phyloP scores from a whole-genome alignment of 2,329 filamentous ascomycete species.

The Nemania bipapillata region DNA sequence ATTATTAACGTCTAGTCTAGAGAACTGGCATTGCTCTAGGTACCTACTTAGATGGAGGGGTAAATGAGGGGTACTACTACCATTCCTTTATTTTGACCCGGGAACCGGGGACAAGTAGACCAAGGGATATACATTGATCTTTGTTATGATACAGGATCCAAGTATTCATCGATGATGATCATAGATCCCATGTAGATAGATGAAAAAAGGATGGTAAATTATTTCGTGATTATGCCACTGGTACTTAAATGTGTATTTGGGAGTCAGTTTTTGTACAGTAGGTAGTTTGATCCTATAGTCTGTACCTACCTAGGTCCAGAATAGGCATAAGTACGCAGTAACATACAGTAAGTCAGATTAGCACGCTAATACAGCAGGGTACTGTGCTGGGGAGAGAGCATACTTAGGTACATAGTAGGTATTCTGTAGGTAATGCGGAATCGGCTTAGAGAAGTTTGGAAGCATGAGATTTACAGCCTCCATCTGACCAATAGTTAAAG shows the following conservation, averaged over 20 bases:
- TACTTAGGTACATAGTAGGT: no score
- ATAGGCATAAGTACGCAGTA: neutral
- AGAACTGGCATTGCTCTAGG: no score
- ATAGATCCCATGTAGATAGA: no score
- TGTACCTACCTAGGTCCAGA: no score
- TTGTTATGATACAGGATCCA: neutral
- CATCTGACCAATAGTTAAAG: conserved; percentile 30
- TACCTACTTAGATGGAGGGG: conserved; percentile 27
- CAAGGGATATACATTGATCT: neutral
- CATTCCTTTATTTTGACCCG: conserved; percentile 20
- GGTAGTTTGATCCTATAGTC: no score
- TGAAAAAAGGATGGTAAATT: conserved; percentile 2
- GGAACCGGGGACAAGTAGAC: conserved; percentile 23
- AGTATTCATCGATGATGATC: neutral
- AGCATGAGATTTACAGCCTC: conserved; percentile 11
- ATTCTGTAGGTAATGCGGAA: conserved; percentile 30
- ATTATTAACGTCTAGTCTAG: no score
- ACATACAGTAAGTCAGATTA: conserved; percentile 33
- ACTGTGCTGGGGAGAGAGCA: neutral
- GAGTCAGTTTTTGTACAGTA: no score
- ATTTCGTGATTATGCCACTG: neutral
- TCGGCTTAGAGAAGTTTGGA: conserved; percentile 21
- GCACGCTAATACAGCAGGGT: conserved; percentile 12
- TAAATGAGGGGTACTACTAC: conserved; percentile 29
- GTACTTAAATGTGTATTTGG: no score